Conservation (phyloP, 257 asterid species). For the Solanum microdontum region DNA sequence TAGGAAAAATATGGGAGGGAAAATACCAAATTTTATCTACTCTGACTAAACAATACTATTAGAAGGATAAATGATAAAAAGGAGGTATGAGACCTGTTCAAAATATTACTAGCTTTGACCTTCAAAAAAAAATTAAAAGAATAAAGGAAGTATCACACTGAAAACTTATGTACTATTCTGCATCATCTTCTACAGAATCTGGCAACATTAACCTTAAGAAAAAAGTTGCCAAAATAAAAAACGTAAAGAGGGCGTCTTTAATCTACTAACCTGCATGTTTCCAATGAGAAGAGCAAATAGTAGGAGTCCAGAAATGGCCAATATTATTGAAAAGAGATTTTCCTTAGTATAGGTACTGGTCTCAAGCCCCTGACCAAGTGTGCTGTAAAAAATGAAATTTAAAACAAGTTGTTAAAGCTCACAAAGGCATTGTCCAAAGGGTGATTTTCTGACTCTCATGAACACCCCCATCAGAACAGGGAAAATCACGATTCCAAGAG, state of each 20-base stretch:
- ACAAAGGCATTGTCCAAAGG: not conserved
- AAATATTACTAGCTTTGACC: not conserved
- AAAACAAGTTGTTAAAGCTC: not conserved
- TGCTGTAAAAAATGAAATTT: conserved; percentile 30
- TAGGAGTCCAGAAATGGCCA: conserved; percentile 73
- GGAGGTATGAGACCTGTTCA: not conserved
- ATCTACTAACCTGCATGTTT: conserved; percentile 78
- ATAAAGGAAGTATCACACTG: not conserved
- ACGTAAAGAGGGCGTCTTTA: not conserved
- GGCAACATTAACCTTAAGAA: not conserved
- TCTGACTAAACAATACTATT: not conserved
- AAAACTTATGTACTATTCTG: not conserved
- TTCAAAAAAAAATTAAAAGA: not conserved
- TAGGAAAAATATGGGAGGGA: not conserved
- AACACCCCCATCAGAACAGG: not conserved
- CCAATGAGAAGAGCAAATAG: conserved; percentile 95
- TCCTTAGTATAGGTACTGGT: conserved; percentile 91
- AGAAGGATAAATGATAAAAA: not conserved
- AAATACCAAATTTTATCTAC: not conserved
- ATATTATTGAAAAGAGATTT: conserved; percentile 69
- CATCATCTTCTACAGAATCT: not conserved
- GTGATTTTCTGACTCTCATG: not conserved
- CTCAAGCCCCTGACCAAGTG: conserved; percentile 90
- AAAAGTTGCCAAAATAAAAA: not conserved
- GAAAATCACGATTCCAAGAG: not conserved